Conservation (phyloP, 1,284 basidiomycete genomes). For the Albatrellus sp. region DNA sequence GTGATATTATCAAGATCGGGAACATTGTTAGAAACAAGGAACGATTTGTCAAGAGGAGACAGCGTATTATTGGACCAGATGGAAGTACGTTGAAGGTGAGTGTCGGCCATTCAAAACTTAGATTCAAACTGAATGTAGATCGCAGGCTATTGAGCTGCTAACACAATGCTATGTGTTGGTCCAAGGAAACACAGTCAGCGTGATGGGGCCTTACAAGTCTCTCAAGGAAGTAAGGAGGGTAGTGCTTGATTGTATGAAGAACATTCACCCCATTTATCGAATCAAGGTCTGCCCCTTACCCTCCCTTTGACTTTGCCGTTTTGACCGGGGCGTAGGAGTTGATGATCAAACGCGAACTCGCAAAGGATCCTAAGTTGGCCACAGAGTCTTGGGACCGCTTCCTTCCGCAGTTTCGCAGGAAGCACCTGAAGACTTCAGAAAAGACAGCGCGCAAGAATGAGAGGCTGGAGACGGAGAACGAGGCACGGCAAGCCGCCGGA, state of each 20-base stretch:
- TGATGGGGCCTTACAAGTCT: slow-evolving; percentile 93
- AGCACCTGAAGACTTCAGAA: slow-evolving; percentile 84
- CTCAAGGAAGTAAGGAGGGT: slow-evolving; percentile 94
- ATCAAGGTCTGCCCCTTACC: slow-evolving; percentile 63
- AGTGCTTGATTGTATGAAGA: slow-evolving; percentile 97
- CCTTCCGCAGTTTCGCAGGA: slow-evolving; percentile 91
- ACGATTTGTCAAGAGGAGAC: slow-evolving; percentile 90
- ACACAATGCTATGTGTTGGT: slow-evolving; percentile 97
- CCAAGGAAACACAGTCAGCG: slow-evolving; percentile 95
- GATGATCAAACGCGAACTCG: slow-evolving; percentile 97
- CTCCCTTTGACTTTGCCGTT: background rate
- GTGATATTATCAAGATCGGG: slow-evolving; percentile 98
- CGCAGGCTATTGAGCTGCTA: slow-evolving; percentile 89
- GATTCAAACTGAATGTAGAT: slow-evolving; percentile 9
- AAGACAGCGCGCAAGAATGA: slow-evolving; percentile 85
- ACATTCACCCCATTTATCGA: slow-evolving; percentile 98
- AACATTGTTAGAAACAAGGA: slow-evolving; percentile 94
- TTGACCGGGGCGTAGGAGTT: slow-evolving; percentile 53
- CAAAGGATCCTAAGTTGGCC: slow-evolving; percentile 94
- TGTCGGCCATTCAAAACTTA: no score
- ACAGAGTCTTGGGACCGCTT: slow-evolving; percentile 96
- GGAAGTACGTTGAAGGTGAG: slow-evolving; percentile 89
- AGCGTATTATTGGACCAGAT: slow-evolving; percentile 94
- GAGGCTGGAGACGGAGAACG: slow-evolving; percentile 38
- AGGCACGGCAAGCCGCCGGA: slow-evolving; percentile 50